Evolutionary conservation across 352 stramenopile genomes (phyloP).

Genomic region (Peronosclerospora sorghi): DNA sequence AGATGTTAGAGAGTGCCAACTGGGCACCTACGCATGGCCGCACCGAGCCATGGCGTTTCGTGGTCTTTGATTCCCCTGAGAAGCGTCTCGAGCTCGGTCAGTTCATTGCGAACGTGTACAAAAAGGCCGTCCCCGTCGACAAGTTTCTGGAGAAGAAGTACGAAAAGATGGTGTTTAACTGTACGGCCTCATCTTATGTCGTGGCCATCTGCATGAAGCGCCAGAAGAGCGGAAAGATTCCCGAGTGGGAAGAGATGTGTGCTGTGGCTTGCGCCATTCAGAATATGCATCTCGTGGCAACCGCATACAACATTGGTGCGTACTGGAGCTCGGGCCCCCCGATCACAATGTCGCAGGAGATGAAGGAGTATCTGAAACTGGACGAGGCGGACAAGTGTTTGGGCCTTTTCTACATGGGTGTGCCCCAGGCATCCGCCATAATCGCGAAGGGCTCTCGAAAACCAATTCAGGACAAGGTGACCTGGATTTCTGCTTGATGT

Average conservation of each 20-base stretch:
- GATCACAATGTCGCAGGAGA: conserved; percentile 50
- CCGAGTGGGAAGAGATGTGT: conserved; percentile 74
- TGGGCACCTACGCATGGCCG: conserved; percentile 74
- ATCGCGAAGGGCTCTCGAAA: conserved; percentile 46
- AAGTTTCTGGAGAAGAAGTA: conserved; percentile 76
- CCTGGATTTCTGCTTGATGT: too few relatives aligned
- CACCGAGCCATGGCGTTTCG: conserved; percentile 79
- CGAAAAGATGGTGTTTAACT: conserved; percentile 68
- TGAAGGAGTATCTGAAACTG: conserved; percentile 73
- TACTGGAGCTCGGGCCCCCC: conserved; percentile 79
- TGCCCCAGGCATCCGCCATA: conserved; percentile 35
- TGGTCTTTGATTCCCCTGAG: conserved; percentile 52
- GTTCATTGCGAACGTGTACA: conserved; percentile 61
- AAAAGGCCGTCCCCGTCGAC: conserved; percentile 40
- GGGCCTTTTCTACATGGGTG: conserved; percentile 77
- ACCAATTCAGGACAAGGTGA: conserved; percentile 70
- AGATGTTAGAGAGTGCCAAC: conserved; percentile 71
- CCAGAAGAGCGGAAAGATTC: conserved; percentile 68
- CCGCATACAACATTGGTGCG: conserved; percentile 52
- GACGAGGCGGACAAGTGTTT: conserved; percentile 66
- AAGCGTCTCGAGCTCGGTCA: conserved; percentile 46
- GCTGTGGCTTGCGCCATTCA: conserved; percentile 68
- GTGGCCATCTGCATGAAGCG: conserved; percentile 84
- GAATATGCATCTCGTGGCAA: conserved; percentile 75
- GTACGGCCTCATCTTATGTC: conserved; percentile 55